A percentile compares a stretch with the other conserved stretches of the same genome.
Evolutionary conservation across 768 basidiomycete genomes (phyloP).

Genomic region (Pulveroboletus ravenelii): DNA sequence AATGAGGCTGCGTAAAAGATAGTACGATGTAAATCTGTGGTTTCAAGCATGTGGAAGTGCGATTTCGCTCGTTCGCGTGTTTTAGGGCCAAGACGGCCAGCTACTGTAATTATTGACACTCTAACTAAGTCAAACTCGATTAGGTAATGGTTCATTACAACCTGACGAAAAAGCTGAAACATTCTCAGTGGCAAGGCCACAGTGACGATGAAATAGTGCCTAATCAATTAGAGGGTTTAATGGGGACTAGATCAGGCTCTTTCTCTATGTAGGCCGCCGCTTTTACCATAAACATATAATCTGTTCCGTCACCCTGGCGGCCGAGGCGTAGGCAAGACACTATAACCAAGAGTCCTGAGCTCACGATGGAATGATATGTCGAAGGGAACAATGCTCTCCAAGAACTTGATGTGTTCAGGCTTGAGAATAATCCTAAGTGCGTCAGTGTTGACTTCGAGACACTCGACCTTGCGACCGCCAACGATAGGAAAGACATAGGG

Average conservation of each 20-base stretch:
- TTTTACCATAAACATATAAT: constrained; percentile 15
- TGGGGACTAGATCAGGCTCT: constrained; percentile 14
- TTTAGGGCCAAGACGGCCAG: too few species aligned
- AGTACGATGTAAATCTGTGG: neutral
- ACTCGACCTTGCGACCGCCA: constrained; percentile 39
- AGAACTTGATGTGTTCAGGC: constrained; percentile 30
- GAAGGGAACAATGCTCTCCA: constrained; percentile 32
- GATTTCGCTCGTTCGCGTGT: neutral
- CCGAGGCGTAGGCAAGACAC: too few species aligned
- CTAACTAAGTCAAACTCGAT: too few species aligned
- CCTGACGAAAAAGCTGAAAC: neutral
- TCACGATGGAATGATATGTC: constrained; percentile 27
- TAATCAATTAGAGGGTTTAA: constrained; percentile 7
- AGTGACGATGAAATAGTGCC: neutral
- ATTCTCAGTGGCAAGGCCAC: neutral
- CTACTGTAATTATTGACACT: too few species aligned
- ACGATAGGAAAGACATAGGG: constrained; percentile 37
- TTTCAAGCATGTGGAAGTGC: neutral
- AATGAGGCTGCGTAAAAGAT: neutral
- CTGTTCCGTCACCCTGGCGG: constrained; percentile 24
- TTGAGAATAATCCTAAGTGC: constrained; percentile 37
- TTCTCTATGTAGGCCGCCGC: constrained; percentile 12
- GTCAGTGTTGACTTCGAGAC: constrained; percentile 38
- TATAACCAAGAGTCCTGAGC: constrained; percentile 1
- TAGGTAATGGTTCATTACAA: too few species aligned